A percentile compares a stretch with the other conserved stretches of the same genome.
Conservation (phyloP, 257 asterid species). For the Salvia rosmarinus region DNA sequence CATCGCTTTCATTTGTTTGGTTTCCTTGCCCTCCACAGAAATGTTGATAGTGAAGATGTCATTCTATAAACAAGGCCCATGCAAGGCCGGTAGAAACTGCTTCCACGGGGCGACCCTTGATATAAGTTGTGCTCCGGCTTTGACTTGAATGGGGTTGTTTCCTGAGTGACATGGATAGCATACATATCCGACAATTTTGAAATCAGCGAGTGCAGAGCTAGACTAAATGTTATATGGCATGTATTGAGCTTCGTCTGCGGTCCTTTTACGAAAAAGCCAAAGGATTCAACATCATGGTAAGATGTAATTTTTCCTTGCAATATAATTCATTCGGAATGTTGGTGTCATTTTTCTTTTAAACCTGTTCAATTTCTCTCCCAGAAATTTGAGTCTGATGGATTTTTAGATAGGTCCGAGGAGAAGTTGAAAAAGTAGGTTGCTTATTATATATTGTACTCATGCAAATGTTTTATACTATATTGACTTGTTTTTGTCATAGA, state of each 20-base stretch:
- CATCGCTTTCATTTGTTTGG: background rate
- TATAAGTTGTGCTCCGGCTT: background rate
- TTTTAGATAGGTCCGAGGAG: slow-evolving; percentile 3
- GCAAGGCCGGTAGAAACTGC: background rate
- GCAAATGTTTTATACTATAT: background rate
- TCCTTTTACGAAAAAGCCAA: background rate
- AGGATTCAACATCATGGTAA: background rate
- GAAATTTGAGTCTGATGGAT: background rate
- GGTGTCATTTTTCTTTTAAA: too few relatives aligned
- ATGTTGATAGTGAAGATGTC: background rate
- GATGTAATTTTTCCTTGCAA: too few relatives aligned
- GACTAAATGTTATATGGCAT: background rate
- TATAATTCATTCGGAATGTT: too few relatives aligned
- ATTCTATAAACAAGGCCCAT: background rate
- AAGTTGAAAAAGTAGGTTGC: background rate
- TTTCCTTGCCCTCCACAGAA: too few relatives aligned
- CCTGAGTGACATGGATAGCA: background rate
- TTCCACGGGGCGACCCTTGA: background rate
- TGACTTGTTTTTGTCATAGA: background rate
- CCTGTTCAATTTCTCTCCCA: too few relatives aligned
- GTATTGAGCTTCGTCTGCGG: background rate
- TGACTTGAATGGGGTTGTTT: too few relatives aligned
- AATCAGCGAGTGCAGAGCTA: background rate
- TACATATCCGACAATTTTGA: background rate
- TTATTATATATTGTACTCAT: background rate